A percentile compares a stretch with the other conserved stretches of the same genome.
Conservation (phyloP, 2,329 filamentous ascomycete species). For the Hypoxylon rubiginosum region DNA sequence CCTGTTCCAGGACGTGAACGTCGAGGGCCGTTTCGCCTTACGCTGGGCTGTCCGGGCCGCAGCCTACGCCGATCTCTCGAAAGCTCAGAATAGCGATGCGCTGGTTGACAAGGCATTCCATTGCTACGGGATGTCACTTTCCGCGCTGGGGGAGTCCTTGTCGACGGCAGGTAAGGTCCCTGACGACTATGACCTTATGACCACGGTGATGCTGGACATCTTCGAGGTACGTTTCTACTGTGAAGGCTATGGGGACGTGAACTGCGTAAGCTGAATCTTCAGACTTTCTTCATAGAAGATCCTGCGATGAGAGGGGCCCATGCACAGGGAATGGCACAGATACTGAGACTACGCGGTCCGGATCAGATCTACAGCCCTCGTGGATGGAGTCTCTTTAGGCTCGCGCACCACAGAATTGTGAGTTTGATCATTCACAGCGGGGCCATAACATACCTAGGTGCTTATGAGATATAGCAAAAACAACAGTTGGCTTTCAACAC, state of each 20-base stretch:
- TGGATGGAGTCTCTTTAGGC: conserved; percentile 57
- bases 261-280: conserved; percentile 8
- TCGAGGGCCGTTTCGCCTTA: conserved; percentile 54
- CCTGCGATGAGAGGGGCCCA: conserved; percentile 49
- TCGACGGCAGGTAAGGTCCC: conserved; percentile 50
- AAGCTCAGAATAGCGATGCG: conserved; percentile 37
- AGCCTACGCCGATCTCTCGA: conserved; percentile 53
- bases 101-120: conserved; percentile 50
- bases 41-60: conserved; percentile 57
- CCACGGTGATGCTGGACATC: conserved; percentile 56
- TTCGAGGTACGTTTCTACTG: conserved; percentile 52
- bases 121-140: conserved; percentile 54
- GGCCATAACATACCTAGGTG: neutral
- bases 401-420: conserved; percentile 56
- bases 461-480: conserved; percentile 51
- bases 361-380: conserved; percentile 54
- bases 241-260: neutral
- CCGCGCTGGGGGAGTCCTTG: conserved; percentile 52
- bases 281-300: conserved; percentile 54
- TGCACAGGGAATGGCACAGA: conserved; percentile 58
- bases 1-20: conserved; percentile 56
- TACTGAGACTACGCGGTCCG: conserved; percentile 54
- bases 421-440: conserved; percentile 4
- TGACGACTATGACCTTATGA: conserved; percentile 58
- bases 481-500: conserved; percentile 53